Conservation (phyloP, 2,329 filamentous ascomycete species). For the Chaetomium strumarium region DNA sequence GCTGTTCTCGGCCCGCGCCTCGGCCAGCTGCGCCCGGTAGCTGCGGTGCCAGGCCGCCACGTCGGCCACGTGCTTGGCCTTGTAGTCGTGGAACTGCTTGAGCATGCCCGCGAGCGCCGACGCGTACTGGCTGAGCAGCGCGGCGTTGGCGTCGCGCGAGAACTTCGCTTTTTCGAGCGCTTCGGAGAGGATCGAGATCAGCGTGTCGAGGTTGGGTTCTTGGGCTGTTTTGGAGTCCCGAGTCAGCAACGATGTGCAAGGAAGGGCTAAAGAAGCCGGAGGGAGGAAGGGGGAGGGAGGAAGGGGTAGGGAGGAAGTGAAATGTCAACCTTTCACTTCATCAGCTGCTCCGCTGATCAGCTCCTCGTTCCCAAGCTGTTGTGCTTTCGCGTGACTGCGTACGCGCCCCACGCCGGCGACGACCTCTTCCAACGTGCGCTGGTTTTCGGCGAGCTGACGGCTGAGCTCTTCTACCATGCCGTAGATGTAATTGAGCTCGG, state of each 20-base stretch:
- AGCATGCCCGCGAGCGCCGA: conserved; percentile 52
- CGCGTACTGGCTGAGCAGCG: conserved; percentile 53
- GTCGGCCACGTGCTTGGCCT: conserved; percentile 55
- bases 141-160: conserved; percentile 55
- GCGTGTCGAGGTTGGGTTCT: conserved; percentile 54
- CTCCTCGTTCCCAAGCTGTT: conserved; percentile 52
- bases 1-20: conserved; percentile 59
- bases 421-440: conserved; percentile 56
- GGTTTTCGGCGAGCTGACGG: conserved; percentile 56
- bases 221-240: conserved; percentile 40
- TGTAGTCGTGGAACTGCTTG: conserved; percentile 61
- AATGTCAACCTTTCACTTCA: conserved; percentile 48
- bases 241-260: not conserved
- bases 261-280: not conserved
- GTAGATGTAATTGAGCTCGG: conserved; percentile 63
- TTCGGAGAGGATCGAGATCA: conserved; percentile 56
- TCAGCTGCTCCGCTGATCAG: conserved; percentile 50
- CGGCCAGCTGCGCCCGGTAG: conserved; percentile 59
- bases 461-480: conserved; percentile 62
- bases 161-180: conserved; percentile 57
- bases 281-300: conserved; percentile 6
- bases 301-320: not conserved
- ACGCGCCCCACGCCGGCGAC: conserved; percentile 58
- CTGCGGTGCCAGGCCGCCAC: conserved; percentile 60
- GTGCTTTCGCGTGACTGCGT: conserved; percentile 48